Evolutionary conservation across 441 rosid genomes (phyloP).

Genomic region (Populus trichocarpa): DNA sequence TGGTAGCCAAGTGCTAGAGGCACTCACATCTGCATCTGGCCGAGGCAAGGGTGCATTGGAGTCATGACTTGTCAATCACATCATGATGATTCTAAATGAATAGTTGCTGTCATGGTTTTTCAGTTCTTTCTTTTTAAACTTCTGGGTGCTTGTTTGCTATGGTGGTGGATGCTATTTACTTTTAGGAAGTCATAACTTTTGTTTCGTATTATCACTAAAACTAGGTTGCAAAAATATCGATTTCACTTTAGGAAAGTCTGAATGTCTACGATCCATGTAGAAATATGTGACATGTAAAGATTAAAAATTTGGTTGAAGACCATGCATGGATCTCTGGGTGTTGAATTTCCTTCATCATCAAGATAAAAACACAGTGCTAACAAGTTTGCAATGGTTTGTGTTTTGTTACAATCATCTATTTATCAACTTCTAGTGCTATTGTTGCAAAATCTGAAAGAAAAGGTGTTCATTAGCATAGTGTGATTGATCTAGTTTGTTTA

Average conservation of each 20-base stretch:
- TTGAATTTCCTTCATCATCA: background rate
- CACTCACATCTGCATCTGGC: background rate
- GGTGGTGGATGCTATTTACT: background rate
- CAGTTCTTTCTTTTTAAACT: background rate
- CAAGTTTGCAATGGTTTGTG: background rate
- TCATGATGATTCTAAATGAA: background rate
- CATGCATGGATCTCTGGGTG: background rate
- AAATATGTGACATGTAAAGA: background rate
- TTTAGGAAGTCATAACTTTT: background rate
- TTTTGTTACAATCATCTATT: background rate
- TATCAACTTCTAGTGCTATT: background rate
- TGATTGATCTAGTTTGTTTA: background rate
- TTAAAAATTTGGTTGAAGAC: background rate
- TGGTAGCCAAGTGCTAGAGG: background rate
- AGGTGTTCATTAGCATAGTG: background rate
- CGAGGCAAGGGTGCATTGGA: background rate
- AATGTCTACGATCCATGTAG: background rate
- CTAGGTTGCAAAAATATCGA: background rate
- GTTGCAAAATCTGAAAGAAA: background rate
- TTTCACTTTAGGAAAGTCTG: background rate
- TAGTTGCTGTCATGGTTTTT: constrained; percentile 3
- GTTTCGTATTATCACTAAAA: background rate
- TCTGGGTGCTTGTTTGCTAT: background rate
- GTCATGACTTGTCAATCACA: constrained; percentile 3
- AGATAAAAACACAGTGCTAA: background rate